Evolutionary conservation across 306 rosid genomes (phyloP), one percentile per base, ranked within the genome.

Genomic region (Hippophae tibetana): DNA sequence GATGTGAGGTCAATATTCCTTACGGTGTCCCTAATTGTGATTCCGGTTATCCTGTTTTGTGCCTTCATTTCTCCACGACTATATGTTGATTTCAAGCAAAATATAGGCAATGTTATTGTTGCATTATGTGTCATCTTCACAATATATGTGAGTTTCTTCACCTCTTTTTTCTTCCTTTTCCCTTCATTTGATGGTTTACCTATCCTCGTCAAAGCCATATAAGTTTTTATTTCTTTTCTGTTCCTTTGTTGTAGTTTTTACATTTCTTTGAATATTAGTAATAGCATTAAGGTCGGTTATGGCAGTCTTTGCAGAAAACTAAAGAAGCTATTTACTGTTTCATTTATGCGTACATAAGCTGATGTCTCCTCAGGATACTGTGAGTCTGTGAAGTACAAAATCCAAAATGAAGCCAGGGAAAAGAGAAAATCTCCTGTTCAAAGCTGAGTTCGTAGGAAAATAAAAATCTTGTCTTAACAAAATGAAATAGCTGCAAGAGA

Each of bases 1-100:
- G 78, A 76, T 63, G 64, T 47, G 58, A 72, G 61, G 67, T 76
- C 81, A 3, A 55, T 76, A 13, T 50, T 72, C 64, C 68, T 63
- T 43, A 76, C 81, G 5, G 62, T 68, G 58, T 76, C 42, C 52
- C 72, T 76, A 14, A 76, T 76, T 38, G 69, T 68, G 51, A 27
- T 57, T 60, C 81, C 81, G 23, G 78, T 68, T 25, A 60, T 68
- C 58, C 54, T 76, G 7, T 76, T 76, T 41, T 72, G 68, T 25
- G 57, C 65, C 42, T 76, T 72, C 61, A 59, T 68, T 64, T 64
- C 74, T 52, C 64, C n/a, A 43, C 52, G 65, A 45, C 69, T 72
- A 43, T 38, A 50, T 50, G 3, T 38, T 27, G 52, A 67, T 13
- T 54, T 67, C 71, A 68, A 57, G 6, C 52, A 38, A 64, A 48